Base-by-base conservation (phyloP, 1,139 yeast species). In the Blastobotrys raffinosifermentans region DNA sequence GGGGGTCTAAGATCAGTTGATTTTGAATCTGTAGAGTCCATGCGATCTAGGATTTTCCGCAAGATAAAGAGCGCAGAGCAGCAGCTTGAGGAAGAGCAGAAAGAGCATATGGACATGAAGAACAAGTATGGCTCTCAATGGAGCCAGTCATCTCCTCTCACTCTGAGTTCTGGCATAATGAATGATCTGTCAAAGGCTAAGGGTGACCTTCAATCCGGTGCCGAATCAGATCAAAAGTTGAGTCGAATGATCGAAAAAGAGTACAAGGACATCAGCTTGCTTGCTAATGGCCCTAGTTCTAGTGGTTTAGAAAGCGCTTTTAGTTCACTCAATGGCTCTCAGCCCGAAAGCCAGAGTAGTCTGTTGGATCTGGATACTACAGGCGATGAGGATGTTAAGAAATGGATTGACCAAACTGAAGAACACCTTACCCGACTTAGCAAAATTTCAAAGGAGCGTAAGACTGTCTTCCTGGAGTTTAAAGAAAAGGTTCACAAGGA, bases 401-500 rank as follows among this genome's bases (percentile, higher is more conserved):
- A 53, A 13, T 60, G 60, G 29, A 64, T 80, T 17, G 64, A 64
- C 29, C 58, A 61, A 10, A 60, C 74, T 39, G 65, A 73, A 47
- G 70, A 66, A 43, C 50, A 72, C 6, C 53, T 69, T 23, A 59
- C 58, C 21, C 67, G 66, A 38, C 54, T 78, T 43, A 70, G 69
- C 27, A 61, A 66, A 40, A 44, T 80, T 26, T 72, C 73, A 50
- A 66, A 72, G 21, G 91, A 82, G 53, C 76, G 94, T 38, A 60
- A 64, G 14, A 68, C 75, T 31, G 69, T 81, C 2, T 66, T 84
- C 31, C 69, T 69, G 2, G 85, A 77, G 34, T 69, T 89, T 54
- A 87, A 86, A 55, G 70, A 67, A 5, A 74, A 73, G 38, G 79
- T 85, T 29, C 94, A 81, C 51, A 69, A 73, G 15, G 98, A 91